Evolutionary conservation across 1,139 yeast genomes (phyloP).

Genomic region (Candida albicans): DNA sequence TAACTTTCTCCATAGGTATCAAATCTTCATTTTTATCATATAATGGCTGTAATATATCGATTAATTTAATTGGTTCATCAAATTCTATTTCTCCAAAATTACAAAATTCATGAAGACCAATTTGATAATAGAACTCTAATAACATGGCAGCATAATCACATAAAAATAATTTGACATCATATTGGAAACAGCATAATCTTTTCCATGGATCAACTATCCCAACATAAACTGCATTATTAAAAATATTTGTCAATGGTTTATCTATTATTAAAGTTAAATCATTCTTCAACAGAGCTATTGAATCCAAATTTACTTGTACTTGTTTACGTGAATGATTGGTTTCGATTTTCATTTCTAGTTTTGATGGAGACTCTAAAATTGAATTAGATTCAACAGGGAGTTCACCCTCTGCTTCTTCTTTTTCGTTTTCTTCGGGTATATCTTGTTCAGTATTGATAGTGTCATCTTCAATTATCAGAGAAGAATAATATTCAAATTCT

Average conservation of each 20-base stretch:
- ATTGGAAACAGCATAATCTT: constrained; percentile 78
- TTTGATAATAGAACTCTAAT: constrained; percentile 75
- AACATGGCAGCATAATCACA: constrained; percentile 78
- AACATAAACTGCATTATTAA: constrained; percentile 70
- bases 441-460: constrained; percentile 5
- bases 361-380: constrained; percentile 2
- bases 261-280: constrained; percentile 51
- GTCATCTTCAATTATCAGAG: constrained; percentile 5
- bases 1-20: constrained; percentile 19
- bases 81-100: constrained; percentile 71
- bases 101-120: constrained; percentile 73
- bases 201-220: constrained; percentile 77
- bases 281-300: constrained; percentile 54
- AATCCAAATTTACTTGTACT: constrained; percentile 50
- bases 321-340: constrained; percentile 13
- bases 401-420: constrained; percentile 7
- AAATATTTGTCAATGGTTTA: constrained; percentile 59
- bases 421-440: constrained; percentile 6
- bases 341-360: constrained; percentile 1
- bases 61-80: constrained; percentile 34
- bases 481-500: constrained; percentile 5
- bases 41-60: constrained; percentile 29
- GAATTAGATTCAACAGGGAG: constrained; percentile 10
- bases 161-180: constrained; percentile 71
- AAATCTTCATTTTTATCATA: constrained; percentile 17